Base-by-base conservation (phyloP, 805 yeast species). In the Cyberlindnera nakhonratchasimensis region DNA sequence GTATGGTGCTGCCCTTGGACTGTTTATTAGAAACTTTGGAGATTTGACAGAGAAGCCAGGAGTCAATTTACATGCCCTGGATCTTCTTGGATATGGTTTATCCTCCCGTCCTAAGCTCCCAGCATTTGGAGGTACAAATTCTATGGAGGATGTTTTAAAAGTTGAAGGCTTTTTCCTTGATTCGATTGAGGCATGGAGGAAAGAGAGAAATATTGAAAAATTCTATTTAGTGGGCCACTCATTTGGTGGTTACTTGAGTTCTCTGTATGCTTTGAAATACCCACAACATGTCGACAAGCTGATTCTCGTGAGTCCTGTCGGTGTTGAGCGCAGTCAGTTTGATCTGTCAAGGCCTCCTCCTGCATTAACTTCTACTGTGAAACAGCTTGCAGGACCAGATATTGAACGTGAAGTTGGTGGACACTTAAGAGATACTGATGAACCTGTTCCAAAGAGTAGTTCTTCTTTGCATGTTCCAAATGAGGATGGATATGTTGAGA, bases 1-100 rank as follows among this genome's bases (percentile, higher is more conserved):
- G 1, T 87, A 86, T 55, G 95, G 93, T 4, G 95, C 95, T 0
- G 86, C 89, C 2, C 66, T 84, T 23, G 95, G 91, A 0, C 75
- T 86, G 46, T 86, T 82, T 53, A 70, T 77, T 54, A 77, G 76
- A 47, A 86, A 86, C 58, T 73, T 82, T 50, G 80, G 77, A 45
- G 66, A 63, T 1, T 55, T 79, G 34, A 59, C 72, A 4, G 47
- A 66, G 19, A 64, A 73, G 13, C 78, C 79, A 0, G 85, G 84
- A 4, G 67, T 71, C 12, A 69, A 69, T 38, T 59, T 80, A 34
- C 86, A 79, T 58, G 84, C 82, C 1, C 61, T 79, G 31, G 88
- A 80, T 55, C 54, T 79, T 54, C 60, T 75, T 1, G 87, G 86
- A 1, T 80, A 78, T 61, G 87, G 86, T 1, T 59, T 76, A 29